Conservation (phyloP, 2,329 filamentous ascomycete species). For the Alternaria arborescens region DNA sequence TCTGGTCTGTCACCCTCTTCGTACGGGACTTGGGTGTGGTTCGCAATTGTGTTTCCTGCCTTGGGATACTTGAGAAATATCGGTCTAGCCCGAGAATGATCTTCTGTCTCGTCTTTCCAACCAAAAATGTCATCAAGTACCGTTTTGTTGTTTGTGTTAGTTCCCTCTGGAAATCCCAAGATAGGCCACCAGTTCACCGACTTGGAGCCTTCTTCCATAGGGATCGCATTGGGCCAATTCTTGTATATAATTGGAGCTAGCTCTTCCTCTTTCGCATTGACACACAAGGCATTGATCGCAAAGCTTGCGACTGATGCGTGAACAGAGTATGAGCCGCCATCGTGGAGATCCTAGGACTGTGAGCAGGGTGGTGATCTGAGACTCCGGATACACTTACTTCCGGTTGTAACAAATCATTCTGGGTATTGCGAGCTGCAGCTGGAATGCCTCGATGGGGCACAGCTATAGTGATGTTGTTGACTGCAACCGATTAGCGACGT, state of each 20-base stretch:
- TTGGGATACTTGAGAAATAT: constrained; percentile 15
- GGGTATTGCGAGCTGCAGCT: constrained; percentile 10
- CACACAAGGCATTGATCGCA: constrained; percentile 12
- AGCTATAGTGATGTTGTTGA: constrained; percentile 19
- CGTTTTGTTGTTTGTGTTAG: constrained; percentile 14
- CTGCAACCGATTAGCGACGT: not conserved
- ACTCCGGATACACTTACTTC: not conserved
- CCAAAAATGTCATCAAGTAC: constrained; percentile 13
- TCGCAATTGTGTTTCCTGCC: constrained; percentile 16
- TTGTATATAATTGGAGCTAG: constrained; percentile 12
- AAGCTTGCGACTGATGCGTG: constrained; percentile 13
- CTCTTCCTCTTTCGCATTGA: constrained; percentile 12
- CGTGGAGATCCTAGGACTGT: constrained; percentile 2
- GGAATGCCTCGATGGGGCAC: constrained; percentile 14
- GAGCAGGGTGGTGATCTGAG: not conserved
- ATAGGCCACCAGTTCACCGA: constrained; percentile 15
- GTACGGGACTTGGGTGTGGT: constrained; percentile 10
- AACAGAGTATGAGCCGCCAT: constrained; percentile 13
- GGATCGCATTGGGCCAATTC: constrained; percentile 11
- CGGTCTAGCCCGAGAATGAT: constrained; percentile 12
- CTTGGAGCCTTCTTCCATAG: constrained; percentile 11
- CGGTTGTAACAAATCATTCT: constrained; percentile 12
- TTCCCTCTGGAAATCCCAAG: constrained; percentile 7
- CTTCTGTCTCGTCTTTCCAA: constrained; percentile 12
- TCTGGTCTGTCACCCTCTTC: constrained; percentile 6